A percentile compares a stretch with the other conserved stretches of the same genome.
These are phyloP conservation scores for Litsea cubeba DNA, from an alignment of 164 flowering plant genomes.

Conservation along the genomic window DNA sequence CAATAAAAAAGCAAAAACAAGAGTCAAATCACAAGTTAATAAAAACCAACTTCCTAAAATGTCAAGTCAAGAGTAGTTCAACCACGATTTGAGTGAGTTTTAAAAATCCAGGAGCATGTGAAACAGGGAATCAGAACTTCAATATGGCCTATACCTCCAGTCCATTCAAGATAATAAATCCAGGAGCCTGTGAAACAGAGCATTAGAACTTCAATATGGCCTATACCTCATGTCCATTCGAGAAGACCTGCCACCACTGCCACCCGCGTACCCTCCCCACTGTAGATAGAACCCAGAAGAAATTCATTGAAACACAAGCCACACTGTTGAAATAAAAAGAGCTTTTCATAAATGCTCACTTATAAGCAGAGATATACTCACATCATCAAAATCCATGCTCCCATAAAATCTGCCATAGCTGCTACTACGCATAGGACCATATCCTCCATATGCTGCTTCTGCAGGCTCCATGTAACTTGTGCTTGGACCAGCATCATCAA, in stretches of 20 bases:
- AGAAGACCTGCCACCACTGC: slow-evolving; percentile 45
- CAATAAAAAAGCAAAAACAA: too few species aligned
- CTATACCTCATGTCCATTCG: slow-evolving; percentile 81
- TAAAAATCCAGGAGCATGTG: not conserved
- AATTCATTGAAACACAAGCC: not conserved
- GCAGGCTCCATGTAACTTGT: slow-evolving; percentile 39
- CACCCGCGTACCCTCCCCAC: slow-evolving; percentile 51
- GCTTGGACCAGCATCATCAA: slow-evolving; percentile 83
- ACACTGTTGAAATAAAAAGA: not conserved
- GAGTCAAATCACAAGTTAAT: too few species aligned
- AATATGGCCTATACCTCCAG: not conserved
- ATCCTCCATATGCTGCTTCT: slow-evolving; percentile 62
- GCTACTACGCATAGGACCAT: slow-evolving; percentile 80
- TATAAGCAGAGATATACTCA: slow-evolving; percentile 30
- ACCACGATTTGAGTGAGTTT: not conserved
- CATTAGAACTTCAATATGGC: slow-evolving; percentile 40
- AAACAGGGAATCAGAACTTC: not conserved
- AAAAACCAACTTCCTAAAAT: not conserved
- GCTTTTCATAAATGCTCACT: not conserved
- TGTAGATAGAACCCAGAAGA: slow-evolving; percentile 24
- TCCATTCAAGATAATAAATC: slow-evolving; percentile 33
- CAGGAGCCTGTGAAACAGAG: not conserved
- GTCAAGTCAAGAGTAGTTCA: not conserved
- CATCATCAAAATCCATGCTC: slow-evolving; percentile 79
- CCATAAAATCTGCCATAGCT: slow-evolving; percentile 81